These are phyloP conservation scores for Rubroshorea leprosula DNA, from an alignment of 345 rosid species.

Conservation along the genomic window DNA sequence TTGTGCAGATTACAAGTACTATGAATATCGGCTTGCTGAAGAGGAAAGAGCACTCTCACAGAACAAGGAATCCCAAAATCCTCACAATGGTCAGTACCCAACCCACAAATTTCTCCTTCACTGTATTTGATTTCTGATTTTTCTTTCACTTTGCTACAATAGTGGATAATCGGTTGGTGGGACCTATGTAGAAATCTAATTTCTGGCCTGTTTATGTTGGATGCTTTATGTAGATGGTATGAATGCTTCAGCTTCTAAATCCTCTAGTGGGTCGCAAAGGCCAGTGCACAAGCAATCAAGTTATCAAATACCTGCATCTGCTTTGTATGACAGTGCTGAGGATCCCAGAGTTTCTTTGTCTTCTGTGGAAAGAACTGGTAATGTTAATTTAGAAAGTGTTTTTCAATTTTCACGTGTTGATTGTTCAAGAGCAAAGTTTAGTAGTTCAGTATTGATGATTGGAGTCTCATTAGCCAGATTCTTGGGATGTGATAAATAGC, in stretches of 20 bases:
- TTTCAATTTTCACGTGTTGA: no score
- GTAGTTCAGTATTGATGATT: no score
- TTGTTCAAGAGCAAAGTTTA: no score
- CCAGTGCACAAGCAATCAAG: constrained; percentile 49
- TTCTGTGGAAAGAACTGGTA: constrained; percentile 44
- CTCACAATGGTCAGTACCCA: constrained; percentile 43
- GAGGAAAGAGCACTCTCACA: constrained; percentile 65
- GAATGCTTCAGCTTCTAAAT: constrained; percentile 38
- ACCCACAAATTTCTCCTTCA: no score
- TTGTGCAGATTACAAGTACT: constrained; percentile 82
- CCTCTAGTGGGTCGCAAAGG: constrained; percentile 36
- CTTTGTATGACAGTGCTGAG: constrained; percentile 62
- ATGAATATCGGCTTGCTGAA: constrained; percentile 63
- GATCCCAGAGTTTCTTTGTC: constrained; percentile 35
- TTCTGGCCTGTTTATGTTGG: neutral
- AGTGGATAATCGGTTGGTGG: no score
- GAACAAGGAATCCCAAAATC: constrained; percentile 40
- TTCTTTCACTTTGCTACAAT: no score
- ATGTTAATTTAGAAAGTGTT: no score
- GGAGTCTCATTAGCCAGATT: no score
- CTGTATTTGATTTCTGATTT: no score
- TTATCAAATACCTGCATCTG: constrained; percentile 86
- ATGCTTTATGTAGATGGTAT: constrained; percentile 35
- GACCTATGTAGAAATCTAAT: no score
- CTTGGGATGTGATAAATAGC: no score